Evolutionary conservation across 2,329 filamentous ascomycete genomes (phyloP).

Genomic region (Clonostachys rhizophaga): DNA sequence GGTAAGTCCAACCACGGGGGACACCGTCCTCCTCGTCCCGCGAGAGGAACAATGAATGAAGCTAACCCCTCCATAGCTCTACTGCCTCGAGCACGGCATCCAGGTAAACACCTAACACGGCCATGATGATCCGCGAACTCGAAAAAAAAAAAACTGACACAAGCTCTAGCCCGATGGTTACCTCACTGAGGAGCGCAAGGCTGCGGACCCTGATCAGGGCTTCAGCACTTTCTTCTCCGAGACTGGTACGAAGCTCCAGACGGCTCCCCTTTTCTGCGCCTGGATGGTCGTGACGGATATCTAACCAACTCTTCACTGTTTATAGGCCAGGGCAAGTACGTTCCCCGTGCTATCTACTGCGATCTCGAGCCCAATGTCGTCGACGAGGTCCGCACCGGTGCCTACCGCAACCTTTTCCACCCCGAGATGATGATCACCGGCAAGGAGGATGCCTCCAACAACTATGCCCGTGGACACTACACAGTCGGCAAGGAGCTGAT

Average conservation of each 20-base stretch:
- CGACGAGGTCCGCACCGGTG: conserved; percentile 96
- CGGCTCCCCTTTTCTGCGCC: not conserved
- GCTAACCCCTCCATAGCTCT: conserved; percentile 61
- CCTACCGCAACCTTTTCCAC: conserved; percentile 96
- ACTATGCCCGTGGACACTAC: conserved; percentile 99
- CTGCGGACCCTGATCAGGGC: conserved; percentile 85
- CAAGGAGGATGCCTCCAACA: conserved; percentile 99
- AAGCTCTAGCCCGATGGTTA: conserved; percentile 82
- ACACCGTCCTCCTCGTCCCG: too few species aligned
- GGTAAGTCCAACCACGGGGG: conserved; percentile 57
- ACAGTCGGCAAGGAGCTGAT: conserved; percentile 99
- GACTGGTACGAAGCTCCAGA: conserved; percentile 65
- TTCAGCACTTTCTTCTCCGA: conserved; percentile 99
- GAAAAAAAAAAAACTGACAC: not conserved
- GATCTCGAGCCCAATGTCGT: conserved; percentile 99
- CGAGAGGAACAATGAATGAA: too few species aligned
- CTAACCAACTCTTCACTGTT: not conserved
- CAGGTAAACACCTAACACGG: conserved; percentile 59
- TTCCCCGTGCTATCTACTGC: conserved; percentile 97
- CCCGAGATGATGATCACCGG: conserved; percentile 99
- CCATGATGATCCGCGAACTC: not conserved
- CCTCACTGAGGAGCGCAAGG: conserved; percentile 97
- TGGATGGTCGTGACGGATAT: not conserved
- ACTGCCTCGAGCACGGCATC: conserved; percentile 99
- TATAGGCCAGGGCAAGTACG: conserved; percentile 94